phyloP scores from a whole-genome alignment of 176 grass and related monocot species.

The Oryza glumipatula region DNA sequence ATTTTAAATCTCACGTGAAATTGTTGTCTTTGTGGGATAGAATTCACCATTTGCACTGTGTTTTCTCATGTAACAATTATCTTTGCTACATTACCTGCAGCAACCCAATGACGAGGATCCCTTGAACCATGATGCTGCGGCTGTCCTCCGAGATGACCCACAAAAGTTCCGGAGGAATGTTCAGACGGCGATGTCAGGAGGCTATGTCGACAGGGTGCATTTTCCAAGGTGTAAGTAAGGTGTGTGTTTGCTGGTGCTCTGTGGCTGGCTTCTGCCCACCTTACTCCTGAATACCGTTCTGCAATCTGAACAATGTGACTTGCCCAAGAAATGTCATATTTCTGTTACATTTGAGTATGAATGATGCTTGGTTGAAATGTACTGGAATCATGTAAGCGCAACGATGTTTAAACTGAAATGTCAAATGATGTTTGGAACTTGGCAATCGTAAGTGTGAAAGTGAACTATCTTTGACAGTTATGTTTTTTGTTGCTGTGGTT shows the following conservation, averaged over 20 bases:
- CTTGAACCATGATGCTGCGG: conserved; percentile 66
- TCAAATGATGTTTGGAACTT: background rate
- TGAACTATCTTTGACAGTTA: background rate
- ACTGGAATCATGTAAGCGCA: background rate
- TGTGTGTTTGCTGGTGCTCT: background rate
- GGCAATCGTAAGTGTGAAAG: conserved; percentile 5
- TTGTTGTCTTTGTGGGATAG: background rate
- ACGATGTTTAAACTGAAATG: background rate
- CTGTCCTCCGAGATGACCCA: conserved; percentile 60
- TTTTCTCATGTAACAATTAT: conserved; percentile 9
- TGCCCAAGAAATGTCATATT: conserved; percentile 6
- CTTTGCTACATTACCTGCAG: conserved; percentile 33
- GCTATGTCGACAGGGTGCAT: conserved; percentile 49
- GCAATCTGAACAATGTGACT: conserved; percentile 23
- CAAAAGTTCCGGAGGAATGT: conserved; percentile 71
- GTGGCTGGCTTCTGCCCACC: background rate
- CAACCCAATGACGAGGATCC: conserved; percentile 84
- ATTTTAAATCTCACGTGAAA: background rate
- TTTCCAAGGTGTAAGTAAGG: conserved; percentile 60
- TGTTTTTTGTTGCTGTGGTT: background rate
- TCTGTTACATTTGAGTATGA: background rate
- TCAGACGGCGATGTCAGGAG: conserved; percentile 58
- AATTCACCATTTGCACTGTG: background rate
- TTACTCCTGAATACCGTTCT: background rate
- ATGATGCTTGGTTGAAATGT: conserved; percentile 26